phyloP scores from a whole-genome alignment of 768 basidiomycete genomes.

The Erythrobasidium yunnanense region DNA sequence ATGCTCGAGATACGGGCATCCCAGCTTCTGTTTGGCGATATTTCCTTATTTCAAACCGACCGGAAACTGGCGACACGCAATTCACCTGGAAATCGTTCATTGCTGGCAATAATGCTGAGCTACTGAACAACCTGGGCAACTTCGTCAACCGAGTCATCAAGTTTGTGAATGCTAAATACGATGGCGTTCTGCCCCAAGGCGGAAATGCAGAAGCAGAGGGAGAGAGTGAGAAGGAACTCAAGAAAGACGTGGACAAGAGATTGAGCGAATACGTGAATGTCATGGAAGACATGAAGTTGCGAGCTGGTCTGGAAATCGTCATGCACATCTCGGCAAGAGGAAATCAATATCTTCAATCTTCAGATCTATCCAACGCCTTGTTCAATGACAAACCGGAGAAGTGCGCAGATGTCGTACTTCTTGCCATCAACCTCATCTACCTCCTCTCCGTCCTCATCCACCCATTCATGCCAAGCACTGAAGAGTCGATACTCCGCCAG shows the following conservation, averaged over 20 bases:
- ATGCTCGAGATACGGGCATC: constrained; percentile 83
- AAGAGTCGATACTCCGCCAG: constrained; percentile 66
- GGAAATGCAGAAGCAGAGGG: constrained; percentile 47
- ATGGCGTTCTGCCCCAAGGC: constrained; percentile 68
- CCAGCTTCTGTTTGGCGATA: constrained; percentile 94
- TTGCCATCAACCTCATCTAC: constrained; percentile 88
- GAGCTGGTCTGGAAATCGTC: constrained; percentile 71
- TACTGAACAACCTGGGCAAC: constrained; percentile 96
- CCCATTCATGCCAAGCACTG: constrained; percentile 93
- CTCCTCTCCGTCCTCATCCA: constrained; percentile 70
- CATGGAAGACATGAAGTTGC: constrained; percentile 85
- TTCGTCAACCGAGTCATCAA: constrained; percentile 91
- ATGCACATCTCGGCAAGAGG: constrained; percentile 82
- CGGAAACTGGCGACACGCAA: constrained; percentile 86
- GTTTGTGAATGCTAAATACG: constrained; percentile 77
- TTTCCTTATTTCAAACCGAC: constrained; percentile 80
- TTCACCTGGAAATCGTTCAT: constrained; percentile 96
- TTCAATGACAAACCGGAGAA: constrained; percentile 68
- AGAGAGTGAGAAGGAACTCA: constrained; percentile 54
- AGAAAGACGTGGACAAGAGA: constrained; percentile 64
- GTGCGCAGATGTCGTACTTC: constrained; percentile 78
- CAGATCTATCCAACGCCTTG: constrained; percentile 79
- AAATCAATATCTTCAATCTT: constrained; percentile 87
- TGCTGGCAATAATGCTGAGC: constrained; percentile 77
- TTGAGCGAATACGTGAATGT: constrained; percentile 68